Percentiles rank a stretch among this genome's conserved stretches.
Conservation (phyloP, 2,329 filamentous ascomycete species). For the Aureobasidium vineae region DNA sequence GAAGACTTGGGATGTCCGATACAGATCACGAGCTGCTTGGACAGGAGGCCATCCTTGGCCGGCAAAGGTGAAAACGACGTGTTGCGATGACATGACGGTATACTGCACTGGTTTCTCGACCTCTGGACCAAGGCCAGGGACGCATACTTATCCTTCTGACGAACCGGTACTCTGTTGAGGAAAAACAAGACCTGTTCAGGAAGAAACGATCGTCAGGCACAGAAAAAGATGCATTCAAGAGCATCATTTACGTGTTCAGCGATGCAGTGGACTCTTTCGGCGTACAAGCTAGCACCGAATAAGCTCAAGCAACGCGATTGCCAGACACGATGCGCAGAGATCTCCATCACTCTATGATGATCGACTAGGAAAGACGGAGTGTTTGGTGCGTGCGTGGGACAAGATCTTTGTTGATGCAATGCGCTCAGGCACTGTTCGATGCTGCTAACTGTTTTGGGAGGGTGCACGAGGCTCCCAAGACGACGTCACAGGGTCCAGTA, state of each 20-base stretch:
- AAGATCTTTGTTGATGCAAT: neutral
- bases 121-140: neutral
- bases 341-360: neutral
- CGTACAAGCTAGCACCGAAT: neutral
- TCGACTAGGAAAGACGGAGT: neutral
- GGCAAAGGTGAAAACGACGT: constrained; percentile 13
- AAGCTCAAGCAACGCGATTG: neutral
- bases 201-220: neutral
- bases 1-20: neutral
- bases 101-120: neutral
- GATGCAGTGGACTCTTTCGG: neutral
- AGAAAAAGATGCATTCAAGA: neutral
- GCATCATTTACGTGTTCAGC: neutral
- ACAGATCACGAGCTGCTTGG: constrained; percentile 16
- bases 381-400: neutral
- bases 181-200: neutral
- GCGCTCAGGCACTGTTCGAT: neutral
- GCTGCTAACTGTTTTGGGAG: neutral
- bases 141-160: neutral
- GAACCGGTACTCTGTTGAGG: neutral
- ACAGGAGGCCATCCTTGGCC: constrained; percentile 6
- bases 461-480: neutral
- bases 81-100: neutral
- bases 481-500: constrained; percentile 34
- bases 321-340: neutral